Evolutionary conservation across 2,329 filamentous ascomycete genomes (phyloP).

Genomic region (Trichoderma koningiopsis): DNA sequence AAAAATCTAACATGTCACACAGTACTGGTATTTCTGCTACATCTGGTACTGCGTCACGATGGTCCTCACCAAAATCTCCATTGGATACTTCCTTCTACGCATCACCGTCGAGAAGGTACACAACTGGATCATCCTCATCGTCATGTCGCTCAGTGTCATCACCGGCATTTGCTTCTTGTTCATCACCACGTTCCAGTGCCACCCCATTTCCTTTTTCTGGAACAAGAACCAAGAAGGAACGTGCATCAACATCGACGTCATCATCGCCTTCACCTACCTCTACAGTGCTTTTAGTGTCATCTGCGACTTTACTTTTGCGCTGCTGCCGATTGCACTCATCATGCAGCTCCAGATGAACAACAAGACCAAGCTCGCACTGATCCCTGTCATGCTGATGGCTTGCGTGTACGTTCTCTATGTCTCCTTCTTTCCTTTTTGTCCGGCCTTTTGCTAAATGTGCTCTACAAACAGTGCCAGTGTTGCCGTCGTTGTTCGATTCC

Average conservation of each 20-base stretch:
- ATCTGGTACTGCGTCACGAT: not conserved
- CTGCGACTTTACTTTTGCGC: not conserved
- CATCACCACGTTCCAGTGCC: not conserved
- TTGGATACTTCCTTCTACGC: not conserved
- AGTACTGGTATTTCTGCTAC: constrained; percentile 1
- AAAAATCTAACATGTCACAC: not conserved
- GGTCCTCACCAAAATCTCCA: not conserved
- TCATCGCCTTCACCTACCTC: not conserved
- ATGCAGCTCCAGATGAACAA: not conserved
- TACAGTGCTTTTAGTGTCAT: not conserved
- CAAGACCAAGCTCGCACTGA: not conserved
- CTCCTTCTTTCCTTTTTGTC: not conserved
- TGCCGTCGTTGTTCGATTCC: not conserved
- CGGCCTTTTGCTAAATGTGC: not conserved
- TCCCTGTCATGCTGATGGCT: not conserved
- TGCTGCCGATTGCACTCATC: not conserved
- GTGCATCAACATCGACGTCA: not conserved
- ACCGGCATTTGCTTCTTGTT: not conserved
- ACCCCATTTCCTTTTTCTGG: not conserved
- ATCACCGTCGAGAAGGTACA: not conserved
- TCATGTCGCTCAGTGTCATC: not conserved
- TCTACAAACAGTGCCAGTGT: not conserved
- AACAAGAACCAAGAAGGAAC: not conserved
- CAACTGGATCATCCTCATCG: not conserved
- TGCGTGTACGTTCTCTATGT: not conserved